Evolutionary conservation across 257 asterid genomes (phyloP).

Genomic region (Capsicum rhomboideum): DNA sequence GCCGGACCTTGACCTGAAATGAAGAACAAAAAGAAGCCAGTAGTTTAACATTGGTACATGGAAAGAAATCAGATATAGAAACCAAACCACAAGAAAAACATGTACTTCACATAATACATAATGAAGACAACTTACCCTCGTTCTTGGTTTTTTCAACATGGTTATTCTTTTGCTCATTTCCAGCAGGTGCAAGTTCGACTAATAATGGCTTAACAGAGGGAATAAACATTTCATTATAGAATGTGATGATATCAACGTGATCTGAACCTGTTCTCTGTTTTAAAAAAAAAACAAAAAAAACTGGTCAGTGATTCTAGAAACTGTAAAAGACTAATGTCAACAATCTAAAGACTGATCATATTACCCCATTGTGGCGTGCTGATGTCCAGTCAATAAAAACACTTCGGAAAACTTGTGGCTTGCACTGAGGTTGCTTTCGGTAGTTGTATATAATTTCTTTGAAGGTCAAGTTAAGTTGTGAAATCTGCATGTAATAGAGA

Average conservation of each 20-base stretch:
- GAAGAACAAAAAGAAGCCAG: neutral
- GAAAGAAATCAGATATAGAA: neutral
- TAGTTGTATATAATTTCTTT: conserved; percentile 39
- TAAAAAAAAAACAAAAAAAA: conserved; percentile 9
- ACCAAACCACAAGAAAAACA: neutral
- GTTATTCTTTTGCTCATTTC: conserved; percentile 37
- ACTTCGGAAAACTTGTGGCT: conserved; percentile 37
- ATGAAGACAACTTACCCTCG: conserved; percentile 43
- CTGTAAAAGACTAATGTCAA: neutral
- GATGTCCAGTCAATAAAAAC: conserved; percentile 39
- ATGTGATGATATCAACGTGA: conserved; percentile 85
- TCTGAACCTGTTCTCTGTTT: conserved; percentile 77
- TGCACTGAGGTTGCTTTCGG: conserved; percentile 41
- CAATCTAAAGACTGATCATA: conserved; percentile 4
- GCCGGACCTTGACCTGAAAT: conserved; percentile 57
- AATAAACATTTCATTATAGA: conserved; percentile 83
- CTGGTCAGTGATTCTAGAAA: conserved; percentile 6
- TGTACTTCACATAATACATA: neutral
- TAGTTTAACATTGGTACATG: neutral
- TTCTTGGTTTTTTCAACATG: conserved; percentile 43
- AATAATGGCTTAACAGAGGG: conserved; percentile 89
- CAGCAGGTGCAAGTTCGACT: conserved; percentile 79
- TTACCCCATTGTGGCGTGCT: conserved; percentile 36
- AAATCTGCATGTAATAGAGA: conserved; percentile 53
- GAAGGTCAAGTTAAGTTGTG: conserved; percentile 35